Conservation (phyloP, 305 asterid genomes). For the Solanum hybrid region DNA sequence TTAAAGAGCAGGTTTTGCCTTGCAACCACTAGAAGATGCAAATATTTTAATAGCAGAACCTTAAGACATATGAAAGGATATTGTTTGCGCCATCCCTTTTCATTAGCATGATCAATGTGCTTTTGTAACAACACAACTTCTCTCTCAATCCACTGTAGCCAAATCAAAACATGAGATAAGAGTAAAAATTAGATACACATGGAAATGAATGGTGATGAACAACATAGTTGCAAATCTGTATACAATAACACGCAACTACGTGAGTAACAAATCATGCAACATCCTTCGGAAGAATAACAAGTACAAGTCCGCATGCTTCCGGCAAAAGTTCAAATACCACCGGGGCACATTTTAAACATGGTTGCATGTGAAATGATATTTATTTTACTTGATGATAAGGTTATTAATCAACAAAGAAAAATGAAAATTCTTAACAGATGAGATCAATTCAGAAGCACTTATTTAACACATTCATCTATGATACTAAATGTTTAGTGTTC, state of each 20-base stretch:
- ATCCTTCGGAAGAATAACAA: neutral
- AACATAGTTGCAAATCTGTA: neutral
- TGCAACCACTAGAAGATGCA: slow-evolving; percentile 3
- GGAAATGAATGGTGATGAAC: neutral
- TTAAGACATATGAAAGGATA: slow-evolving; percentile 54
- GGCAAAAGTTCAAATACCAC: neutral
- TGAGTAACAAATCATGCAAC: neutral
- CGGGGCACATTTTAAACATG: neutral
- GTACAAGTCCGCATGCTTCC: neutral
- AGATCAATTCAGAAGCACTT: neutral
- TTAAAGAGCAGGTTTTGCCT: neutral
- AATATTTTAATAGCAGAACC: neutral
- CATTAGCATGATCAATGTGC: slow-evolving; percentile 76
- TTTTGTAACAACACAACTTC: slow-evolving; percentile 48
- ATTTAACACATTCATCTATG: neutral
- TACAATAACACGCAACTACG: neutral
- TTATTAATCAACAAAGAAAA: neutral
- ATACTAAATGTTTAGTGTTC: neutral
- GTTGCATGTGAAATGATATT: neutral
- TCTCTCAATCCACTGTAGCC: slow-evolving; percentile 66
- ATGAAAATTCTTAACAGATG: neutral
- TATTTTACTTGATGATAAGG: neutral
- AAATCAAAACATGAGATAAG: slow-evolving; percentile 17
- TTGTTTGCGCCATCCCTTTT: slow-evolving; percentile 92
- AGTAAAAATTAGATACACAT: neutral